Conservation (phyloP, 352 stramenopile genomes). For the Pythium oligandrum region DNA sequence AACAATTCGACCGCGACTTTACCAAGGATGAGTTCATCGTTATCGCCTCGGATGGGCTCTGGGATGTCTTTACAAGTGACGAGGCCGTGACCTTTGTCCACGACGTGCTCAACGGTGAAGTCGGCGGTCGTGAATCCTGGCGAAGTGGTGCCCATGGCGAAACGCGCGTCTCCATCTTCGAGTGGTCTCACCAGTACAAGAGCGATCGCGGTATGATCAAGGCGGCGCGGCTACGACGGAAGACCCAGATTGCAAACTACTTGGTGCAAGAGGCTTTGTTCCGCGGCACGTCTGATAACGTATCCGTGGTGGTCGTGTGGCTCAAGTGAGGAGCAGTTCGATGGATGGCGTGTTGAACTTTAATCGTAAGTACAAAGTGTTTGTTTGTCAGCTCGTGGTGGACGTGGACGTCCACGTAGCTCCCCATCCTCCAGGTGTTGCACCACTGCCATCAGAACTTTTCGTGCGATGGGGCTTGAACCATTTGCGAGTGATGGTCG, state of each 20-base stretch:
- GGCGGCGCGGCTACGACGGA: slow-evolving; percentile 76
- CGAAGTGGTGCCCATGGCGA: slow-evolving; percentile 75
- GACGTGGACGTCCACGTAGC: too few relatives aligned
- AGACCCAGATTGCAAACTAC: slow-evolving; percentile 90
- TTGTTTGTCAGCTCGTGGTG: neutral
- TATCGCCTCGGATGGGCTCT: slow-evolving; percentile 90
- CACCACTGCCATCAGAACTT: too few relatives aligned
- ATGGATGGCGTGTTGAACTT: too few relatives aligned
- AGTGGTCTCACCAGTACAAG: slow-evolving; percentile 90
- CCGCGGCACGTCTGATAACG: slow-evolving; percentile 88
- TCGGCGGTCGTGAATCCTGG: slow-evolving; percentile 78
- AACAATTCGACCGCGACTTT: slow-evolving; percentile 69
- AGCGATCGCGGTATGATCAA: slow-evolving; percentile 90
- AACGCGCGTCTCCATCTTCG: slow-evolving; percentile 81
- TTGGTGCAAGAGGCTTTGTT: slow-evolving; percentile 89
- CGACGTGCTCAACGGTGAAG: slow-evolving; percentile 79
- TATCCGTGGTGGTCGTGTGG: slow-evolving; percentile 90
- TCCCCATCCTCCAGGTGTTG: too few relatives aligned
- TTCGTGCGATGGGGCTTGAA: too few relatives aligned
- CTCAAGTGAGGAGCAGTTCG: slow-evolving; percentile 38
- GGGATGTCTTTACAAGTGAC: slow-evolving; percentile 92
- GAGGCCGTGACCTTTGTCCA: slow-evolving; percentile 91
- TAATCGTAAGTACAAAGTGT: neutral
- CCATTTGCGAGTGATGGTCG: too few relatives aligned
- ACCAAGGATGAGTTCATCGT: slow-evolving; percentile 91